A percentile compares a stretch with the other conserved stretches of the same genome.
Evolutionary conservation across 129 eudicot species (phyloP).

Genomic region (Deinandra increscens): DNA sequence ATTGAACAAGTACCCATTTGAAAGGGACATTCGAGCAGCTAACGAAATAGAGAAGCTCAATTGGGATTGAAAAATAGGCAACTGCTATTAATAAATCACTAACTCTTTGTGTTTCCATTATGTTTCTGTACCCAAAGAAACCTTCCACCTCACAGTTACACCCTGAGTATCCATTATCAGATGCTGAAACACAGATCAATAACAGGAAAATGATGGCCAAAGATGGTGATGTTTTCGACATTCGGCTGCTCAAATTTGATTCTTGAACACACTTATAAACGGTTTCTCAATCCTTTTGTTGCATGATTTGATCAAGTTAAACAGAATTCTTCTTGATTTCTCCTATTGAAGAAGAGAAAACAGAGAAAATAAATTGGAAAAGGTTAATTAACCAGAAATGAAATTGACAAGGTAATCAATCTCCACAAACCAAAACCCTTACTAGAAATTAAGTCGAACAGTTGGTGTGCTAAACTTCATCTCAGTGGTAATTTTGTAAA

Average conservation of each 20-base stretch:
- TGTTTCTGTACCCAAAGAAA: slow-evolving; percentile 54
- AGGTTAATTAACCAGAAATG: slow-evolving; percentile 6
- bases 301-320: slow-evolving; percentile 14
- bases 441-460: slow-evolving; percentile 9
- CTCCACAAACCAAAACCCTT: slow-evolving; percentile 5
- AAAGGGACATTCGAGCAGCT: slow-evolving; percentile 83
- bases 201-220: slow-evolving; percentile 30
- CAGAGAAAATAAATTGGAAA: too few relatives aligned
- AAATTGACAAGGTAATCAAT: slow-evolving; percentile 4
- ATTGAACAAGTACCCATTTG: slow-evolving; percentile 84
- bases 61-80: slow-evolving; percentile 86
- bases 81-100: slow-evolving; percentile 85
- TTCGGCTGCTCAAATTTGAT: slow-evolving; percentile 28
- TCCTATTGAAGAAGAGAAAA: slow-evolving; percentile 4
- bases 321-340: not conserved
- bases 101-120: slow-evolving; percentile 63
- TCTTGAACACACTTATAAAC: slow-evolving; percentile 29
- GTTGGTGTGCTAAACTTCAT: not conserved
- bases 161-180: slow-evolving; percentile 46
- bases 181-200: slow-evolving; percentile 38
- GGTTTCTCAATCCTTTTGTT: slow-evolving; percentile 4
- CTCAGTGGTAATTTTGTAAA: not conserved
- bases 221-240: slow-evolving; percentile 46
- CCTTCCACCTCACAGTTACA: slow-evolving; percentile 71
- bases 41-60: slow-evolving; percentile 77